Base-by-base conservation (phyloP, 306 rosid species). In the Crataegus laevigata region DNA sequence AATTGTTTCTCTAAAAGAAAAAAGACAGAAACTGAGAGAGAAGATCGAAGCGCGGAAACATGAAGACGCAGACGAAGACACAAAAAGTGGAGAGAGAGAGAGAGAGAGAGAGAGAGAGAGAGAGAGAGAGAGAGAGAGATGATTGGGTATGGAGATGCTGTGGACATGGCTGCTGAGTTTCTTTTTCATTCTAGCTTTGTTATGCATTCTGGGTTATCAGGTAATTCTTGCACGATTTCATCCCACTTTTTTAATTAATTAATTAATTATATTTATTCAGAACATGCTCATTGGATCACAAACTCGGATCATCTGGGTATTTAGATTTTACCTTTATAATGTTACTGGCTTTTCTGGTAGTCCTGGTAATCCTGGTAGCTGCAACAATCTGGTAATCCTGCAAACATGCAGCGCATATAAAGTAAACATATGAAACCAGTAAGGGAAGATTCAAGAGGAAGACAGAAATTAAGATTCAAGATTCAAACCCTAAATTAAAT, bases 191-290 rank as follows among this genome's bases (percentile, higher is more conserved):
- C 38, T 92, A 52, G 73, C 86, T 77, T 82, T 88, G 42, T 74
- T 88, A 11, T 82, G 84, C 71, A 17, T 87, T 38, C 69, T 90
- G 24, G 96, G 96, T 78, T 92, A 84, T 75, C 96, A 92, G 93
- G 97, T 88, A 22, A 43, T 32, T 78, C 21, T 54, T 9, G n/a
- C 38, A 8, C 34, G n/a, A 26, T 60, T 26, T 21, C 2, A 15
- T 11, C 50, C 19, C 28, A 19, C 61, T 19, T 55, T 55, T 10
- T 51, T 51, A n/a, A n/a, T 6, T 13, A 14, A 51, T 55, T n/a
- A 15, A 15, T 47, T 45, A 45, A 47, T 21, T 17, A 17, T 32
- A 13, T 58, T 66, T 15, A 14, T 30, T 58, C 21, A 38, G 9
- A 7, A 8, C 15, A 7, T 6, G 22, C 21, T 18, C 29, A 59